Conservation (phyloP, 306 rosid genomes). For the Lathyrus sativus region DNA sequence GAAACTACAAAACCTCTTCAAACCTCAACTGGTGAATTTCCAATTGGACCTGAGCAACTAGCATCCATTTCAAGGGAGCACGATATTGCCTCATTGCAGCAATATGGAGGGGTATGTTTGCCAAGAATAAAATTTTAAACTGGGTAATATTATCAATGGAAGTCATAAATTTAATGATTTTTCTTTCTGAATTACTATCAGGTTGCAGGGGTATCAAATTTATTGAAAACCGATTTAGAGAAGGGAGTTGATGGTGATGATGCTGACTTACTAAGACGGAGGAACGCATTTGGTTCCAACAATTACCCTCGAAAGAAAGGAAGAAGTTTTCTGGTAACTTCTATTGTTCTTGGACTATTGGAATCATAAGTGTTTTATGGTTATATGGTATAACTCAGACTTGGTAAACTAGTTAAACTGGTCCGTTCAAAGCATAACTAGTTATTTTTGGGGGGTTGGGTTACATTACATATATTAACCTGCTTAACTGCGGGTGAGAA, state of each 20-base stretch:
- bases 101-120: constrained; percentile 78
- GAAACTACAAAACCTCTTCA: constrained; percentile 42
- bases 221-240: constrained; percentile 67
- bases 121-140: constrained; percentile 4
- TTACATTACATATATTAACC: background rate
- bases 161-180: constrained; percentile 8
- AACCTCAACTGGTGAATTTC: constrained; percentile 58
- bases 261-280: constrained; percentile 68
- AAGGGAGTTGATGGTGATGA: constrained; percentile 84
- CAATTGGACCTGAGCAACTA: constrained; percentile 73
- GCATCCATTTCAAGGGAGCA: constrained; percentile 78
- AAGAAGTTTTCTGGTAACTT: constrained; percentile 73
- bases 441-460: background rate
- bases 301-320: constrained; percentile 84
- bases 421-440: background rate
- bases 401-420: background rate
- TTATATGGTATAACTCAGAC: background rate
- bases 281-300: constrained; percentile 76
- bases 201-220: constrained; percentile 71
- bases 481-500: background rate
- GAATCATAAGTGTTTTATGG: constrained; percentile 11
- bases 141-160: background rate
- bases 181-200: constrained; percentile 43
- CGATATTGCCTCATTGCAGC: constrained; percentile 52
- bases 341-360: constrained; percentile 9